Percentiles rank a stretch among this genome's conserved stretches.
phyloP scores from a whole-genome alignment of 257 asterid species.

The Scutellaria minor region DNA sequence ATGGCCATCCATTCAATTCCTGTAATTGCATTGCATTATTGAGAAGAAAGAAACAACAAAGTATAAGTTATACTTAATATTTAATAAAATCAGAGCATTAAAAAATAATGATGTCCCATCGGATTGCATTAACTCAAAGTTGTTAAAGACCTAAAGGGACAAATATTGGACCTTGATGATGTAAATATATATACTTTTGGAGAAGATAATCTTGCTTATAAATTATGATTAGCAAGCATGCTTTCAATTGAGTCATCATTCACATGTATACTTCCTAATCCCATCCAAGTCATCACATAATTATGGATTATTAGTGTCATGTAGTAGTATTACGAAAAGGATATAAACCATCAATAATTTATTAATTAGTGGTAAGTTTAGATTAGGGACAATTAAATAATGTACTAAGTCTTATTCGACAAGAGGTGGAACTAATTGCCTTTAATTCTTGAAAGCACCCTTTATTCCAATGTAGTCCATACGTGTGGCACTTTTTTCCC shows the following conservation, averaged over 20 bases:
- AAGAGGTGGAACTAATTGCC: conserved; percentile 27
- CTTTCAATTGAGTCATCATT: conserved; percentile 40
- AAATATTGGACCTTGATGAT: conserved; percentile 43
- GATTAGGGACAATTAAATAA: neutral
- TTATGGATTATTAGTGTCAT: neutral
- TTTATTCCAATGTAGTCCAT: conserved; percentile 38
- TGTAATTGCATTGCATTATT: conserved; percentile 40
- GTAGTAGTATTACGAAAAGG: no score
- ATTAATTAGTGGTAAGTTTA: conserved; percentile 21
- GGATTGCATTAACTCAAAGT: conserved; percentile 6
- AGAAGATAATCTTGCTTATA: conserved; percentile 30
- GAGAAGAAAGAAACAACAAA: conserved; percentile 19
- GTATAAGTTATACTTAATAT: conserved; percentile 1
- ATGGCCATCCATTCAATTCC: conserved; percentile 84
- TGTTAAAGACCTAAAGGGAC: conserved; percentile 40
- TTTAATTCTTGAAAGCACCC: conserved; percentile 24
- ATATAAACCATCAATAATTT: no score
- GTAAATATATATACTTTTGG: conserved; percentile 29
- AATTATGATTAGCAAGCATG: conserved; percentile 41
- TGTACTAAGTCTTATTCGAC: conserved; percentile 3
- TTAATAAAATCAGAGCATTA: neutral
- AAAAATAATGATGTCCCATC: conserved; percentile 7
- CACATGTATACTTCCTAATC: conserved; percentile 20
- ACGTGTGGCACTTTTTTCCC: conserved; percentile 37
- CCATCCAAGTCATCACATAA: conserved; percentile 30